Percentiles rank a stretch among this genome's conserved stretches.
Conservation (phyloP, 225 moss, liverwort and hornwort species). For the Antitrichia curtipendula region DNA sequence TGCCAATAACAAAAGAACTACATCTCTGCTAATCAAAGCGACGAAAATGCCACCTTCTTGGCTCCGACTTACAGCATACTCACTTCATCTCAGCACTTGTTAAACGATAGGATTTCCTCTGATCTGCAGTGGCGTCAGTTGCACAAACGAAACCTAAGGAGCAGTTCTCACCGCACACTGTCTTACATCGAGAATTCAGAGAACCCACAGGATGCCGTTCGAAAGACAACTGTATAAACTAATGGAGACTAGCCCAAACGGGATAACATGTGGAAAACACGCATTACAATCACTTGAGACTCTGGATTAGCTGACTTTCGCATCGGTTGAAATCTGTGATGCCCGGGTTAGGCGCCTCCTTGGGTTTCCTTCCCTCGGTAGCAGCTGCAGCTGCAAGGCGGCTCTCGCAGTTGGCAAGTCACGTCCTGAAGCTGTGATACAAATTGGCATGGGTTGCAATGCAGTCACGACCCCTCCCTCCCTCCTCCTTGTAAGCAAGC, state of each 20-base stretch:
- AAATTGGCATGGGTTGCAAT: too few relatives aligned
- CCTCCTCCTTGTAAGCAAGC: too few relatives aligned
- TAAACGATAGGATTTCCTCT: neutral
- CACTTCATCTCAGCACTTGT: neutral
- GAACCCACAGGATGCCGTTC: neutral
- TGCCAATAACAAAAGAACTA: neutral
- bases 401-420: too few relatives aligned
- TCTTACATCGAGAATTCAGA: neutral
- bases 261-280: neutral
- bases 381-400: slow-evolving; percentile 1
- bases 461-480: too few relatives aligned
- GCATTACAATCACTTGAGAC: neutral
- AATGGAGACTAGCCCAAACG: neutral
- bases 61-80: neutral
- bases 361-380: neutral
- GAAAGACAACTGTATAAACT: neutral
- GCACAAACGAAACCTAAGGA: neutral
- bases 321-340: neutral
- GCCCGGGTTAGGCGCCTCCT: neutral
- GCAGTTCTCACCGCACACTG: neutral
- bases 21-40: neutral
- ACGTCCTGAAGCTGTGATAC: too few relatives aligned
- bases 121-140: neutral
- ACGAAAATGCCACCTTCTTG: neutral
- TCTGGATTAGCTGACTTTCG: neutral